Evolutionary conservation across 768 basidiomycete genomes (phyloP).

Genomic region (Hirschioporus abietinus): DNA sequence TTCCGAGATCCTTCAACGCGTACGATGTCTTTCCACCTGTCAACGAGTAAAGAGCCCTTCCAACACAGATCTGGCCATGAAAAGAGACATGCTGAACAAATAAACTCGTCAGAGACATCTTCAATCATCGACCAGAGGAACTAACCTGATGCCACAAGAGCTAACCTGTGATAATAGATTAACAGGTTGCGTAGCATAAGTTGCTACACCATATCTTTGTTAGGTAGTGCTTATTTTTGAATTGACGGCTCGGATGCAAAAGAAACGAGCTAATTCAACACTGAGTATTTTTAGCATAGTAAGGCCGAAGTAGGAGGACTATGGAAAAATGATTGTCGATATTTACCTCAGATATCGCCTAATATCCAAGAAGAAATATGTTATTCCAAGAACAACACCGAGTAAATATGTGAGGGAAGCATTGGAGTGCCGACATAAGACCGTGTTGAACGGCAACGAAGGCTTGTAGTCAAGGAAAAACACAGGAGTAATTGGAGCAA

Average conservation of each 20-base stretch:
- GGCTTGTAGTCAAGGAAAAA: not conserved
- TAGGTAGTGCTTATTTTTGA: not conserved
- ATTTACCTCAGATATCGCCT: not conserved
- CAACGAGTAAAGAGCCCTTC: not conserved
- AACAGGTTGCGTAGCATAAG: not conserved
- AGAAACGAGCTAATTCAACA: not conserved
- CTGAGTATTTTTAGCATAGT: not conserved
- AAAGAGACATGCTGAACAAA: not conserved
- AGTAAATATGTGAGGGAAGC: not conserved
- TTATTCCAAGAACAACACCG: not conserved
- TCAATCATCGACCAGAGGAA: not conserved
- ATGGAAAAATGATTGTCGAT: not conserved
- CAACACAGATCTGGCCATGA: no score
- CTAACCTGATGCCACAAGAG: not conserved
- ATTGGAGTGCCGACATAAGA: not conserved
- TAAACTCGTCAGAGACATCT: not conserved
- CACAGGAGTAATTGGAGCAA: not conserved
- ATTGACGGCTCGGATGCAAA: not conserved
- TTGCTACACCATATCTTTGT: not conserved
- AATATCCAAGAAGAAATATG: not conserved
- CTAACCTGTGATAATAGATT: not conserved
- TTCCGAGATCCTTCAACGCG: not conserved
- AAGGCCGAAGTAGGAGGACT: not conserved
- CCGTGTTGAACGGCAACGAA: not conserved
- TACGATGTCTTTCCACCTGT: not conserved